Percentiles rank a stretch among this genome's conserved stretches.
Conservation (phyloP, 345 rosid genomes). For the Camelina laxa region DNA sequence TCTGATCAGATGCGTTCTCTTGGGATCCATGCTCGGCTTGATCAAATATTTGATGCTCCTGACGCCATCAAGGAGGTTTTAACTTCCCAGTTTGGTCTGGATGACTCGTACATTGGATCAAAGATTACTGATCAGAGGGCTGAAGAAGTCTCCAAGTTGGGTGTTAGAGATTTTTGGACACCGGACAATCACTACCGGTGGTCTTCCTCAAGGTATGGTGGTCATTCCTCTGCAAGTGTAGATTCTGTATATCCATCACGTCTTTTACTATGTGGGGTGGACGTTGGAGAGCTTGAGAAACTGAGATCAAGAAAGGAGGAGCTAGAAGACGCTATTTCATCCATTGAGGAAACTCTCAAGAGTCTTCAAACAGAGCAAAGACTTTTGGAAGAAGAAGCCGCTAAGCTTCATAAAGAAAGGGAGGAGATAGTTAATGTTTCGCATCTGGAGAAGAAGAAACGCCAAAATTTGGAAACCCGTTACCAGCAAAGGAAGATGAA, state of each 20-base stretch:
- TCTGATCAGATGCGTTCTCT: constrained; percentile 72
- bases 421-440: constrained; percentile 62
- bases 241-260: constrained; percentile 74
- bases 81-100: constrained; percentile 73
- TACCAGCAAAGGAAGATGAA: constrained; percentile 68
- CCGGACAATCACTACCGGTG: constrained; percentile 91
- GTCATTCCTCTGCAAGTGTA: constrained; percentile 71
- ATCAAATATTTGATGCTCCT: constrained; percentile 96
- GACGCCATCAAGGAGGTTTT: constrained; percentile 84
- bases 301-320: constrained; percentile 63
- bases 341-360: constrained; percentile 54
- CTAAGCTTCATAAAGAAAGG: constrained; percentile 71
- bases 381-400: constrained; percentile 69
- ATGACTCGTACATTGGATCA: constrained; percentile 85
- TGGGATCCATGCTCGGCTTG: constrained; percentile 85
- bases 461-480: constrained; percentile 59
- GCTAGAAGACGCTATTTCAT: constrained; percentile 57
- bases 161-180: constrained; percentile 85
- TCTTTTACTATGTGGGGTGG: constrained; percentile 74
- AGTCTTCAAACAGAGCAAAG: constrained; percentile 61
- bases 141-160: constrained; percentile 70
- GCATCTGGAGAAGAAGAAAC: constrained; percentile 54
- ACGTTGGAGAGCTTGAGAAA: constrained; percentile 74
- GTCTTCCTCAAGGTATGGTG: constrained; percentile 88
- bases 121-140: constrained; percentile 82